A percentile compares a stretch with the other conserved stretches of the same genome.
Conservation (phyloP, 345 rosid species). For the Draba incana region DNA sequence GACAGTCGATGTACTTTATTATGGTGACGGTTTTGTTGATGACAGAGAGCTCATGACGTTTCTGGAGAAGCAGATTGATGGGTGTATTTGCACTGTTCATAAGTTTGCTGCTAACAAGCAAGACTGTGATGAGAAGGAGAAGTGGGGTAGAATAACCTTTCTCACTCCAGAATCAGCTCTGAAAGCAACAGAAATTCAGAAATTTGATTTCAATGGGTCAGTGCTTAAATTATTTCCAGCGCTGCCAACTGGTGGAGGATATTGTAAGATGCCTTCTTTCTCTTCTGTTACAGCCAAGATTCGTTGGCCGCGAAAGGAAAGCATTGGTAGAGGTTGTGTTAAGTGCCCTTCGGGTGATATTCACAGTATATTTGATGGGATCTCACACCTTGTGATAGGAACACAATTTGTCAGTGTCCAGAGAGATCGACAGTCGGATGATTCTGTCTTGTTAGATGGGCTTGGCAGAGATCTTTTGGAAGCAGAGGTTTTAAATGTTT, state of each 20-base stretch:
- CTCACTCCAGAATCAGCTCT: conserved; percentile 72
- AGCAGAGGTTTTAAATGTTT: conserved; percentile 56
- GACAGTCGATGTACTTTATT: conserved; percentile 61
- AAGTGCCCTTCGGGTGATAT: conserved; percentile 57
- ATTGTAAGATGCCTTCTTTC: conserved; percentile 56
- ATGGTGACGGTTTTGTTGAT: conserved; percentile 49
- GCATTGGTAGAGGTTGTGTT: conserved; percentile 54
- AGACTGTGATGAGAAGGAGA: conserved; percentile 57
- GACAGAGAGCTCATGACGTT: conserved; percentile 73
- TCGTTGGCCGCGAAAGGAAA: conserved; percentile 70
- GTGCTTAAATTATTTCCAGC: conserved; percentile 59
- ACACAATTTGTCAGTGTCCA: conserved; percentile 48
- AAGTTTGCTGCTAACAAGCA: conserved; percentile 50
- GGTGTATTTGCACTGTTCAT: conserved; percentile 61
- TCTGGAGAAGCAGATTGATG: conserved; percentile 61
- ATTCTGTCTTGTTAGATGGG: conserved; percentile 50
- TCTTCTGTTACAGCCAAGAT: conserved; percentile 74
- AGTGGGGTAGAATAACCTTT: conserved; percentile 89
- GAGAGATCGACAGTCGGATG: conserved; percentile 39
- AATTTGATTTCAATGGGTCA: conserved; percentile 61
- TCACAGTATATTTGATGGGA: conserved; percentile 45
- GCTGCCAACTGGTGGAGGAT: conserved; percentile 49
- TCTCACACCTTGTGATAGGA: conserved; percentile 53
- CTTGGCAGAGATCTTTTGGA: conserved; percentile 72
- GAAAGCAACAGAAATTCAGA: conserved; percentile 61